Evolutionary conservation across 148 eudicot genomes (phyloP), one percentile per base, ranked within the genome.

Genomic region (Vaccinium macrocarpon): DNA sequence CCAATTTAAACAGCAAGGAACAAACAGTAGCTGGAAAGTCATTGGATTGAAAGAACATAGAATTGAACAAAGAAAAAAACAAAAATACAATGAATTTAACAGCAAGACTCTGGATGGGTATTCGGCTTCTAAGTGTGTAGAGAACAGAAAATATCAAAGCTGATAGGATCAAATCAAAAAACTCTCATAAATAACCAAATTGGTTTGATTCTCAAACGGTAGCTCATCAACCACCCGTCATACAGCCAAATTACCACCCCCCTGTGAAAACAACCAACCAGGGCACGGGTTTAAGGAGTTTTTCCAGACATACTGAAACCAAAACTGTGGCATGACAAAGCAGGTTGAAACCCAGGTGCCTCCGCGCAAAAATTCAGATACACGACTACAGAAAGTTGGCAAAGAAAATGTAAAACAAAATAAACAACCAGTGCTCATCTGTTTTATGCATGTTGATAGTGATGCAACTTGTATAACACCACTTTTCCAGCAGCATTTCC

Each of bases 401-500:
- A 11, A 51, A 48, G 18, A 76, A 19, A 11, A 48, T 3, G 1
- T 48, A n/a, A 49, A 76, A 49, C 32, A 10, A 76, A 49, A n/a
- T n/a, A 49, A 48, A n/a, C 53, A 21, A 76, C 55, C 79, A 23
- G 32, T 76, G 57, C 27, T 49, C 79, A 10, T 49, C 32, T 49
- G 35, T 25, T 12, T 83, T 89, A 94, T 6, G 98, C 97, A 72
- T 90, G 90, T 61, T 91, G 88, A 82, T 95, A 95, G 86, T 95
- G 94, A 87, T 93, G 92, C 87, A 95, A 78, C 90, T 93, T 93
- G 90, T 93, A 97, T 19, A 97, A 85, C 75, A 88, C 80, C 29
- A 97, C 99, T 72, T 92, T 92, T 57, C 98, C 97, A 29, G 90
- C 92, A 56, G 93, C 96, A 88, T 95, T 92, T 49, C 96, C 99